Evolutionary conservation across 1,284 basidiomycete genomes (phyloP).

Genomic region (Cryptococcus sp.): DNA sequence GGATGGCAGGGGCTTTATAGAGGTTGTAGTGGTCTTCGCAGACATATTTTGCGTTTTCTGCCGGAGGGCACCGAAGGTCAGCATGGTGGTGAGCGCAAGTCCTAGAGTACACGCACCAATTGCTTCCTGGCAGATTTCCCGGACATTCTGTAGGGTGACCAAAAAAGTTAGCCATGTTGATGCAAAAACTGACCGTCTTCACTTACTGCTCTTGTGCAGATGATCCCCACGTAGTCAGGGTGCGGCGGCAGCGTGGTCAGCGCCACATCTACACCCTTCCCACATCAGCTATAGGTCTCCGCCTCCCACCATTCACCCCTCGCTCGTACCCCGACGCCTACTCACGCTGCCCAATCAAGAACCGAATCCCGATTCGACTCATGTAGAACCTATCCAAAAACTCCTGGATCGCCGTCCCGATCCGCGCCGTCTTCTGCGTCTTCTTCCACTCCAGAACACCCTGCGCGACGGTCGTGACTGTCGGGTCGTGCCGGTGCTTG

Average conservation of each 20-base stretch:
- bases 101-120: constrained; percentile 54
- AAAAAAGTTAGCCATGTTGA: constrained; percentile 9
- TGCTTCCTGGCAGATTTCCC: constrained; percentile 95
- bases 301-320: background rate
- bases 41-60: constrained; percentile 93
- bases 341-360: constrained; percentile 73
- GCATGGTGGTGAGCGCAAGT: background rate
- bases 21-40: constrained; percentile 95
- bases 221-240: constrained; percentile 93
- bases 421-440: constrained; percentile 46
- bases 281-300: constrained; percentile 17
- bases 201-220: constrained; percentile 85
- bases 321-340: background rate
- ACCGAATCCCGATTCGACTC: constrained; percentile 93
- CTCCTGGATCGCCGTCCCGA: constrained; percentile 81
- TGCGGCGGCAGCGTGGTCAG: constrained; percentile 85
- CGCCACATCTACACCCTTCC: constrained; percentile 66
- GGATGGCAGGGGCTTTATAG: constrained; percentile 94
- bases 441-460: constrained; percentile 65
- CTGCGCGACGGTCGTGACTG: constrained; percentile 94
- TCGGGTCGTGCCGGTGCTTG: constrained; percentile 94
- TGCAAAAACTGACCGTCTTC: background rate
- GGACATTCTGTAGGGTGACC: constrained; percentile 63
- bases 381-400: constrained; percentile 98
- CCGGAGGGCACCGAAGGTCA: background rate